Evolutionary conservation across 1,284 basidiomycete species (phyloP).

Genomic region (Trametes polyzona): DNA sequence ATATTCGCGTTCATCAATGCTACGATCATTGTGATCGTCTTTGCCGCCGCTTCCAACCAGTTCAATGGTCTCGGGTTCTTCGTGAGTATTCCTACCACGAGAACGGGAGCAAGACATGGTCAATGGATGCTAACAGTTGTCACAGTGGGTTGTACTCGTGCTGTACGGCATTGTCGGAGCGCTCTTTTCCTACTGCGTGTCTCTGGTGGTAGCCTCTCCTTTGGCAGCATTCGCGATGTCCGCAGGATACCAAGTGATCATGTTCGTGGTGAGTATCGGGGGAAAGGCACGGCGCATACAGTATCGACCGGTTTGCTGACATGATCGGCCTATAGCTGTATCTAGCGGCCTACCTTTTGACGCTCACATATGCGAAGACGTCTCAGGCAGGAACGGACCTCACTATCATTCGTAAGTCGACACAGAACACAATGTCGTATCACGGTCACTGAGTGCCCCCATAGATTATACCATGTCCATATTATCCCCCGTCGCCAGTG

Average conservation of each 20-base stretch:
- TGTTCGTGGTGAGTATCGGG: conserved; percentile 60
- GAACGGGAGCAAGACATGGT: background rate
- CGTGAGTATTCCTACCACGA: conserved; percentile 44
- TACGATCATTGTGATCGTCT: conserved; percentile 66
- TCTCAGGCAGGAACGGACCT: conserved; percentile 57
- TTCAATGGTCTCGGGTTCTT: conserved; percentile 75
- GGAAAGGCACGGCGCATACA: too few relatives aligned
- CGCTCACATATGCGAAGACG: conserved; percentile 70
- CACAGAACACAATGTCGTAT: background rate
- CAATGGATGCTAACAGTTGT: too few relatives aligned
- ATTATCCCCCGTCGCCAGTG: conserved; percentile 69
- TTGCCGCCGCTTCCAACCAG: conserved; percentile 58
- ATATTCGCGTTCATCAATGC: conserved; percentile 61
- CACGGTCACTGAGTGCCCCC: background rate
- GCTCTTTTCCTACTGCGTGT: conserved; percentile 70
- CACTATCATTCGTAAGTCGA: conserved; percentile 56
- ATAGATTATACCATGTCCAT: conserved; percentile 70
- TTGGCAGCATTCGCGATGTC: conserved; percentile 75
- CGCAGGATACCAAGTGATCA: conserved; percentile 76
- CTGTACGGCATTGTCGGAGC: conserved; percentile 73
- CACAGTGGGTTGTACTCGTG: conserved; percentile 72
- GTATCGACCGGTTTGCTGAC: background rate
- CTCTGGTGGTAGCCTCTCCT: conserved; percentile 66
- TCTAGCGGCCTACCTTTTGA: conserved; percentile 66
- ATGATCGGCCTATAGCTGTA: conserved; percentile 55